Evolutionary conservation across 148 eudicot genomes (phyloP).

Genomic region (Arbutus unedo): DNA sequence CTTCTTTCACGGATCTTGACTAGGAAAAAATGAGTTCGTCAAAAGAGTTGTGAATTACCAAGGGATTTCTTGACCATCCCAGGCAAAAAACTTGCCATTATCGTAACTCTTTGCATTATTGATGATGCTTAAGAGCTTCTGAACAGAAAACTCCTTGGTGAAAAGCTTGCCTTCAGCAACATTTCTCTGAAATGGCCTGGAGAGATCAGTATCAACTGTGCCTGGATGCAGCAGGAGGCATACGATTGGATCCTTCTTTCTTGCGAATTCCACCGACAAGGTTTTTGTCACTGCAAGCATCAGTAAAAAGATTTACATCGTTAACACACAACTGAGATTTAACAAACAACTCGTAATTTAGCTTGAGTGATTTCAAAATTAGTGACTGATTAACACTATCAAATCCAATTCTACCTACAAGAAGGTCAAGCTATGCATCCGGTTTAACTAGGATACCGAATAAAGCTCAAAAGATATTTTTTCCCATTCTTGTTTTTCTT

Average conservation of each 20-base stretch:
- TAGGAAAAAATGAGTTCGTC: neutral
- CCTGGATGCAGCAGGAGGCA: slow-evolving; percentile 91
- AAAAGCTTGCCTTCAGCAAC: slow-evolving; percentile 81
- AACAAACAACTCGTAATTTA: neutral
- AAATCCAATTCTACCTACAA: neutral
- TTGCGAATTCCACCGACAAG: slow-evolving; percentile 75
- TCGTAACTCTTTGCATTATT: slow-evolving; percentile 57
- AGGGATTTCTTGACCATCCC: slow-evolving; percentile 97
- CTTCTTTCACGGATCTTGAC: neutral
- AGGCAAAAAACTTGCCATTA: slow-evolving; percentile 91
- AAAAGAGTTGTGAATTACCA: slow-evolving; percentile 42
- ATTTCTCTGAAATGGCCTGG: slow-evolving; percentile 83
- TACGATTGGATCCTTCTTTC: slow-evolving; percentile 74
- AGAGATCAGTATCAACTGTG: slow-evolving; percentile 90
- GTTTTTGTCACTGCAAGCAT: slow-evolving; percentile 72
- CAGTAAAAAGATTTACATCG: neutral
- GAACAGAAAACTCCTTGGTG: slow-evolving; percentile 76
- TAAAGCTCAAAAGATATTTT: neutral
- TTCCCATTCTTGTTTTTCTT: neutral
- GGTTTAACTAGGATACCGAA: neutral
- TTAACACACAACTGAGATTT: neutral
- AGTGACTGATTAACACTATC: neutral
- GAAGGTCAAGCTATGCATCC: neutral
- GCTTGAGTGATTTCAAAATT: neutral
- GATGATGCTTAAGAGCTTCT: slow-evolving; percentile 73